These are phyloP conservation scores for Diaporthe helianthi DNA, from an alignment of 2,329 filamentous ascomycete genomes.

Conservation along the genomic window DNA sequence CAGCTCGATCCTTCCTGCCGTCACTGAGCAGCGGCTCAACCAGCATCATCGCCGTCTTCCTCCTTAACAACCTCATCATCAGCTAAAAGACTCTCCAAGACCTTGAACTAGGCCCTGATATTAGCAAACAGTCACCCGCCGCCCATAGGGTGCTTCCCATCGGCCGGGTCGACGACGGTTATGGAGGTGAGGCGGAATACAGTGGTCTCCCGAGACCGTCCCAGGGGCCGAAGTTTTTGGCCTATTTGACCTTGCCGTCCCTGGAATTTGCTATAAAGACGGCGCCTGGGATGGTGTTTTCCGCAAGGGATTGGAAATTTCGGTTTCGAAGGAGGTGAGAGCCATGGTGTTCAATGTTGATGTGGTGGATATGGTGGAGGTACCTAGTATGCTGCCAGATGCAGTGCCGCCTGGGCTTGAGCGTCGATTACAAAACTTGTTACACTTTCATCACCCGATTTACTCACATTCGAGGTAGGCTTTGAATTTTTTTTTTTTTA, in stretches of 20 bases:
- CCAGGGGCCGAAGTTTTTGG: slow-evolving; percentile 6
- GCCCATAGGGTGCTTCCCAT: slow-evolving; percentile 46
- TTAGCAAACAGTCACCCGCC: slow-evolving; percentile 53
- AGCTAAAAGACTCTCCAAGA: slow-evolving; percentile 45
- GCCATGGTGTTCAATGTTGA: slow-evolving; percentile 18
- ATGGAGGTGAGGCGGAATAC: slow-evolving; percentile 43
- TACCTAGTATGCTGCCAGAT: neutral
- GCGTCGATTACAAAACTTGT: neutral
- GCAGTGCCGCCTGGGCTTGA: too few relatives aligned
- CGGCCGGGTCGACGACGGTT: slow-evolving; percentile 42
- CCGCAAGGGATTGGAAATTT: slow-evolving; percentile 10
- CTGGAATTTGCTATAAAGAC: slow-evolving; percentile 23
- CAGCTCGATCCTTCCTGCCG: neutral
- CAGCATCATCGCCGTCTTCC: neutral
- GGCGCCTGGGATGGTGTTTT: slow-evolving; percentile 20
- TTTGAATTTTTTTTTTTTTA: too few relatives aligned
- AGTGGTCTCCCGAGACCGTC: slow-evolving; percentile 10
- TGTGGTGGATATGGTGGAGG: neutral
- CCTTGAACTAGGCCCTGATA: slow-evolving; percentile 48
- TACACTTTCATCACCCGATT: neutral
- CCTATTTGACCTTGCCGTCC: slow-evolving; percentile 4
- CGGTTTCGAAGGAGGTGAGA: neutral
- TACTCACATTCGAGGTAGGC: neutral
- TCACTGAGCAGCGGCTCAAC: neutral
- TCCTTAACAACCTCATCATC: slow-evolving; percentile 20